A percentile compares a stretch with the other conserved stretches of the same genome.
Evolutionary conservation across 768 basidiomycete species (phyloP).

Genomic region (Holtermanniella nyarrowii): DNA sequence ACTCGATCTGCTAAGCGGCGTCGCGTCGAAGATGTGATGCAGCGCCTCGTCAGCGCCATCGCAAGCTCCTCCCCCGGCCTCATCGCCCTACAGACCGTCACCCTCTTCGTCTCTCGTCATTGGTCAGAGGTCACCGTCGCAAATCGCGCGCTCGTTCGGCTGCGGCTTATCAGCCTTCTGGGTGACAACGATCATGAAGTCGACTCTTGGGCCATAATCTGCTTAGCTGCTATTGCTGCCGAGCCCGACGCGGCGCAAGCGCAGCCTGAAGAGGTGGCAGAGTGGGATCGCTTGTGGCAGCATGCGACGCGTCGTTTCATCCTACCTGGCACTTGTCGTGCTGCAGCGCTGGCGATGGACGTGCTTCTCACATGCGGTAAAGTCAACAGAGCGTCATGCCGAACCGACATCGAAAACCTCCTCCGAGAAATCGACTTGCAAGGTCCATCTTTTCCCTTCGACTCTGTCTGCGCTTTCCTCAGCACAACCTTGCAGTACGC

Average conservation of each 20-base stretch:
- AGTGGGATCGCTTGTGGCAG: conserved; percentile 77
- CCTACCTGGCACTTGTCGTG: conserved; percentile 59
- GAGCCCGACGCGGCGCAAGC: neutral
- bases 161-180: conserved; percentile 53
- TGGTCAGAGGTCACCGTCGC: conserved; percentile 56
- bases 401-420: conserved; percentile 66
- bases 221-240: conserved; percentile 51
- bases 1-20: conserved; percentile 22
- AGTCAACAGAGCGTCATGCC: conserved; percentile 49
- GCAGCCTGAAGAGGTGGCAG: neutral
- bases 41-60: conserved; percentile 4
- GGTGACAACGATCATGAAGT: conserved; percentile 54
- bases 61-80: conserved; percentile 11
- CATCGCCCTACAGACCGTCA: conserved; percentile 56
- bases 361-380: conserved; percentile 46
- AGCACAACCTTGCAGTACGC: conserved; percentile 58
- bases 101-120: conserved; percentile 74
- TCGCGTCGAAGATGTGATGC: conserved; percentile 18
- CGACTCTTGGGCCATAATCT: conserved; percentile 79
- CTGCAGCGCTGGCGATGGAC: conserved; percentile 63
- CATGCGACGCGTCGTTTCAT: conserved; percentile 66
- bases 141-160: conserved; percentile 52
- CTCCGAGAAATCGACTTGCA: conserved; percentile 79
- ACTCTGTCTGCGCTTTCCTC: conserved; percentile 81
- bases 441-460: conserved; percentile 74